Base-by-base conservation (phyloP, 176 grass and related monocot genomes). In the Ensete ventricosum region DNA sequence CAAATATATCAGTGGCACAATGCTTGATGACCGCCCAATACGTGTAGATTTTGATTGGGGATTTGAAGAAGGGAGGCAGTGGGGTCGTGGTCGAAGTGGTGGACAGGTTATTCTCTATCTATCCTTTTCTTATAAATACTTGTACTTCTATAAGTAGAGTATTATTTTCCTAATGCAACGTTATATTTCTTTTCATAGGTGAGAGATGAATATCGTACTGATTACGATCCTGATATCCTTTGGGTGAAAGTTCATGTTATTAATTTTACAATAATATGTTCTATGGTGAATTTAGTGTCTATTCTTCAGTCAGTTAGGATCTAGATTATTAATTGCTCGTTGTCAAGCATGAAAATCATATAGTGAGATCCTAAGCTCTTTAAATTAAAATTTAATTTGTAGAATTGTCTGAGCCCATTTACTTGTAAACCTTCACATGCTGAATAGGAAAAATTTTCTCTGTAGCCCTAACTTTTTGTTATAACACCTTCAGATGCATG, bases 1-100 rank as follows among this genome's bases (percentile, higher is more conserved):
- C 53, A 99, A 99, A 85, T 99, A 94, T 87, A 99, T 94, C 29
- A 89, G 90, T 75, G 95, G 95, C 69, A 99, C 90, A 63, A 94
- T 94, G 83, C 90, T 99, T 72, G 95, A 99, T 43, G 95, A 99
- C 81, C 91, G 95, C 2, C 86, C 90, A 66, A 94, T 94, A 66
- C 85, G 95, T 81, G 95, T 77, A 60, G 95, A 99, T 77, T 87
- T 87, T 64, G 85, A 87, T 27, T 87, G 85, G 85, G 85, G 85
- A 14, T 87, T 87, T 66, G 85, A 87, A 52, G 85, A 87, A 75
- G 85, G 85, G 1, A 81, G 85, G 55, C 85, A 87, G 14, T 99
- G 95, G 95, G 95, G 95, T 3, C 95, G 95, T 74, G 95, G 95
- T 16, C 83, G 95, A 58, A 99, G 95, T 82, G 95, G 95, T 50